phyloP scores from a whole-genome alignment of 148 eudicot genomes.

The Polygonum maritimum region DNA sequence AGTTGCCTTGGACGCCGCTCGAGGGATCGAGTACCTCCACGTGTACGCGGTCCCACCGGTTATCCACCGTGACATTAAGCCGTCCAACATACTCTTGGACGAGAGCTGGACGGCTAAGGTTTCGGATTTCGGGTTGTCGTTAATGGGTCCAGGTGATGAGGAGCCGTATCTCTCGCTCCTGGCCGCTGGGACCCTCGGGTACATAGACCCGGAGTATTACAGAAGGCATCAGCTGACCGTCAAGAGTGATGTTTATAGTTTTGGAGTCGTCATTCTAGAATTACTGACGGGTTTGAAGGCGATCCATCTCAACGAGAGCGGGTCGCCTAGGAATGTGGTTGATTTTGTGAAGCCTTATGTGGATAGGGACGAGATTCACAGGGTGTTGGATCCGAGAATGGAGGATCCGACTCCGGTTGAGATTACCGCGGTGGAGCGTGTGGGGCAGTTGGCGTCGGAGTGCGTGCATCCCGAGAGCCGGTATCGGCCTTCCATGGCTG shows the following conservation, averaged over 20 bases:
- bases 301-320: conserved; percentile 53
- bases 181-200: conserved; percentile 75
- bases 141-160: conserved; percentile 52
- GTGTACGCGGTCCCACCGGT: conserved; percentile 59
- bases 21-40: conserved; percentile 88
- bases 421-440: conserved; percentile 57
- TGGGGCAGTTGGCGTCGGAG: conserved; percentile 65
- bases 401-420: conserved; percentile 76
- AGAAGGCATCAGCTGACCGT: conserved; percentile 50
- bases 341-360: conserved; percentile 59
- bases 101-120: conserved; percentile 66
- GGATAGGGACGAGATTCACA: conserved; percentile 47
- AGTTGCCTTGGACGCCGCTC: conserved; percentile 75
- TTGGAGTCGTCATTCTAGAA: conserved; percentile 68
- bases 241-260: conserved; percentile 77
- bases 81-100: conserved; percentile 78
- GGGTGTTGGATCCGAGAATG: conserved; percentile 46
- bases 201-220: conserved; percentile 83
- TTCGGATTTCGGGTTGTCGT: conserved; percentile 80
- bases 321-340: conserved; percentile 66
- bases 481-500: conserved; percentile 64
- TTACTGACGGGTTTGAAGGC: conserved; percentile 61
- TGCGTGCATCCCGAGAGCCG: conserved; percentile 46
- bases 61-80: conserved; percentile 87
- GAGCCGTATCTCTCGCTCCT: conserved; percentile 43